These are phyloP conservation scores for Colletotrichum paranaense DNA, from an alignment of 2,329 filamentous ascomycete genomes.

Conservation along the genomic window DNA sequence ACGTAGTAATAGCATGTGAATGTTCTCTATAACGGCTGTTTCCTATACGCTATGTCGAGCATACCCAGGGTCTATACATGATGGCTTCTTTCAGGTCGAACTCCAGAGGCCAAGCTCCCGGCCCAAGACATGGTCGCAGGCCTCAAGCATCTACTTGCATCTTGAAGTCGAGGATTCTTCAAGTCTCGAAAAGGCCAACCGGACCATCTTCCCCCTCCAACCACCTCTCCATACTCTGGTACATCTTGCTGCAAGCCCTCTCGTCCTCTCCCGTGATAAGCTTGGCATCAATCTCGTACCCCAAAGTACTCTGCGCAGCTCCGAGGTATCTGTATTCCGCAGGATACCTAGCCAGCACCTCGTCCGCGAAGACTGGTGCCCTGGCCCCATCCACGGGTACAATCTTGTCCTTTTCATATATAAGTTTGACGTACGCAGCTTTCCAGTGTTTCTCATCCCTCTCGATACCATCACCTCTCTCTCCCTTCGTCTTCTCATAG, in stretches of 20 bases:
- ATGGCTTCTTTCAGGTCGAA: neutral
- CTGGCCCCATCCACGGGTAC: slow-evolving; percentile 55
- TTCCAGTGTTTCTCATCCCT: slow-evolving; percentile 46
- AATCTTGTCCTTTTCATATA: slow-evolving; percentile 63
- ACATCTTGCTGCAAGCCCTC: slow-evolving; percentile 52
- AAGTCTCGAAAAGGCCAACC: slow-evolving; percentile 5
- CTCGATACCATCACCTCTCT: neutral
- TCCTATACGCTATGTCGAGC: neutral
- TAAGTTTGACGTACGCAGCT: slow-evolving; percentile 58
- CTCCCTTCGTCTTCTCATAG: slow-evolving; percentile 45
- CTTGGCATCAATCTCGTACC: slow-evolving; percentile 53
- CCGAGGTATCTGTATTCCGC: slow-evolving; percentile 59
- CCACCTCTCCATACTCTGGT: slow-evolving; percentile 55
- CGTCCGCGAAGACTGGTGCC: slow-evolving; percentile 49
- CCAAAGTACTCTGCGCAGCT: slow-evolving; percentile 57
- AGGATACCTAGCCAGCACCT: slow-evolving; percentile 53
- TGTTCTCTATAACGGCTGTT: neutral
- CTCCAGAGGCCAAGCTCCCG: neutral
- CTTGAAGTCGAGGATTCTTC: neutral
- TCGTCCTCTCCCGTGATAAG: slow-evolving; percentile 53
- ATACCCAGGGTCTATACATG: neutral
- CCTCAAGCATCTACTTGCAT: neutral
- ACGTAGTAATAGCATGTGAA: neutral
- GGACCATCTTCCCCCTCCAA: slow-evolving; percentile 42
- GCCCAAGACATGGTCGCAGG: neutral